phyloP scores from a whole-genome alignment of 2,329 filamentous ascomycete species.

The Sporothrix dimorphospora region DNA sequence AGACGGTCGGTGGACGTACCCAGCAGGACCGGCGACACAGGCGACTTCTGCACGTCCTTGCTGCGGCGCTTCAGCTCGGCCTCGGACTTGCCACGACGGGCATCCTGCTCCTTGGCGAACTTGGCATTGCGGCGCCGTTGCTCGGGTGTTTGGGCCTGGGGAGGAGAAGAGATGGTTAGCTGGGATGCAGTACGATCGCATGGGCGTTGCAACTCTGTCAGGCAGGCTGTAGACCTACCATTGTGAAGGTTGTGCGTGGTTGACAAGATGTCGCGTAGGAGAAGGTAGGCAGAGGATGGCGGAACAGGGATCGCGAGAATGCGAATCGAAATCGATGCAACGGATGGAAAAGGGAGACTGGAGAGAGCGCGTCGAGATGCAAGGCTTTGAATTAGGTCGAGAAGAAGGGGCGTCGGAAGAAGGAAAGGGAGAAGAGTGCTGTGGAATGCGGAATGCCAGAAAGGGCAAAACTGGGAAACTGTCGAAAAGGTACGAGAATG shows the following conservation, averaged over 20 bases:
- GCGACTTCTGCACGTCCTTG: slow-evolving; percentile 61
- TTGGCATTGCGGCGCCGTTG: slow-evolving; percentile 80
- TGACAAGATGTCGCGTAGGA: slow-evolving; percentile 13
- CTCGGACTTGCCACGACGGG: slow-evolving; percentile 75
- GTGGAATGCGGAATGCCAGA: slow-evolving; percentile 6
- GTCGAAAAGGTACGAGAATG: not conserved
- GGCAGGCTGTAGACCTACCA: slow-evolving; percentile 30
- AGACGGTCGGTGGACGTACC: slow-evolving; percentile 48
- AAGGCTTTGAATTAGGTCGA: not conserved
- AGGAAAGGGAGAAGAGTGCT: not conserved
- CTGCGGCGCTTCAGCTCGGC: slow-evolving; percentile 62
- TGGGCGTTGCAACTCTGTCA: not conserved
- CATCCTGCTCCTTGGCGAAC: slow-evolving; percentile 73
- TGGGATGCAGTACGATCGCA: not conserved
- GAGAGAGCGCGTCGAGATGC: not conserved
- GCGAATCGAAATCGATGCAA: not conserved
- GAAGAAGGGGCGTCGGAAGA: not conserved
- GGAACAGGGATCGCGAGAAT: not conserved
- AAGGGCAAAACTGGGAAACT: no score
- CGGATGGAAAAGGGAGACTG: not conserved
- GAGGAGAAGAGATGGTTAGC: not conserved
- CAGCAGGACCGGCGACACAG: slow-evolving; percentile 67
- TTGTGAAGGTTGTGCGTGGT: slow-evolving; percentile 28
- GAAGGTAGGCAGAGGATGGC: not conserved
- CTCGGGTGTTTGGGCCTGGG: slow-evolving; percentile 78